A percentile compares a stretch with the other conserved stretches of the same genome.
These are phyloP conservation scores for Rhizopus sp. DNA, from an alignment of 371 early-diverging fungal species.

Conservation along the genomic window DNA sequence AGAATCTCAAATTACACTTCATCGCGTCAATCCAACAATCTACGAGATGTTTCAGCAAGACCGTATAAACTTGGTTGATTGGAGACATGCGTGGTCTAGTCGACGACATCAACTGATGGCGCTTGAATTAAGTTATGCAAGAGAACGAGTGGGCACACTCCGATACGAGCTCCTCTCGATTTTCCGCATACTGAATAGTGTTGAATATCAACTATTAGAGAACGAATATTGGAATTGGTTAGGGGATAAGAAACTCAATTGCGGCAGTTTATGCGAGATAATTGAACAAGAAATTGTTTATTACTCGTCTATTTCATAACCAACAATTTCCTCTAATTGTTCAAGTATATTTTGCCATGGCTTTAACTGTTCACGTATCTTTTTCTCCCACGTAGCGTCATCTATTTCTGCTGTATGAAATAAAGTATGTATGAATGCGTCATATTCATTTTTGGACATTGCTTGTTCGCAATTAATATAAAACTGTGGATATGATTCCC, in stretches of 20 bases:
- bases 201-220: constrained; percentile 50
- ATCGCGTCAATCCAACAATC: constrained; percentile 18
- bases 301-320: constrained; percentile 55
- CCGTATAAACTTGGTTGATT: constrained; percentile 6
- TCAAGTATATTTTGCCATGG: constrained; percentile 46
- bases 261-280: constrained; percentile 13
- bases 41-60: constrained; percentile 24
- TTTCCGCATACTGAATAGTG: constrained; percentile 47
- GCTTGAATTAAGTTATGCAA: constrained; percentile 46
- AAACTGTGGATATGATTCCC: constrained; percentile 59
- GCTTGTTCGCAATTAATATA: constrained; percentile 45
- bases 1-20: constrained; percentile 4
- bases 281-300: constrained; percentile 13
- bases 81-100: constrained; percentile 25
- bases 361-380: constrained; percentile 43
- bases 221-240: constrained; percentile 62
- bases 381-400: constrained; percentile 42
- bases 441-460: constrained; percentile 18
- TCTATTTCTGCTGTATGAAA: constrained; percentile 3
- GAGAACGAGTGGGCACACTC: constrained; percentile 52
- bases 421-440: constrained; percentile 22
- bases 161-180: constrained; percentile 53
- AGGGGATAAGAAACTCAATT: constrained; percentile 46
- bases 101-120: constrained; percentile 51
- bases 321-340: constrained; percentile 60